Evolutionary conservation across 805 yeast genomes (phyloP).

Genomic region (Saitoella complicata): DNA sequence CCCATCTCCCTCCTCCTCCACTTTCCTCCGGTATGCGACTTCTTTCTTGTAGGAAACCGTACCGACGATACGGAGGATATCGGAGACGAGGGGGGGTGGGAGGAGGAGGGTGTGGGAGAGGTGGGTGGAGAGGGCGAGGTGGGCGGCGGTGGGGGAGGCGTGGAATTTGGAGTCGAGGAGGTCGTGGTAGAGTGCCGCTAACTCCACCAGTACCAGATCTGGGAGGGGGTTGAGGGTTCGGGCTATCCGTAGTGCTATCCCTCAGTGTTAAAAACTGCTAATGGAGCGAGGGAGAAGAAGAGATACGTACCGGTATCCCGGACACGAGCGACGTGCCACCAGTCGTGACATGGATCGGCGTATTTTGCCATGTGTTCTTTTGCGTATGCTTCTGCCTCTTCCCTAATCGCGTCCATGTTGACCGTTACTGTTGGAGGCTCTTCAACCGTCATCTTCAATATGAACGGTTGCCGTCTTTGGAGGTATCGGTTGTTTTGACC

Average conservation of each 20-base stretch:
- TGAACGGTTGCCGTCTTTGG: too few species aligned
- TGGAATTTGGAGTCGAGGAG: slow-evolving; percentile 20
- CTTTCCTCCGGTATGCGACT: slow-evolving; percentile 5
- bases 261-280: background rate
- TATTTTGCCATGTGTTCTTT: too few species aligned
- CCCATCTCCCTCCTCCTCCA: slow-evolving; percentile 3
- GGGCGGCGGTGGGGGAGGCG: slow-evolving; percentile 3
- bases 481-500: too few species aligned
- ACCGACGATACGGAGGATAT: slow-evolving; percentile 15
- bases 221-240: slow-evolving; percentile 5
- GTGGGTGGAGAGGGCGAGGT: slow-evolving; percentile 6
- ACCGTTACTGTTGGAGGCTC: too few species aligned
- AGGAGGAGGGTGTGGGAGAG: slow-evolving; percentile 10
- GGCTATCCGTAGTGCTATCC: slow-evolving; percentile 17
- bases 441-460: too few species aligned
- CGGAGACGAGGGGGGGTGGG: slow-evolving; percentile 10
- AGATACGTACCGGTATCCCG: slow-evolving; percentile 1
- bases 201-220: slow-evolving; percentile 17
- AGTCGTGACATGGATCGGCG: slow-evolving; percentile 21
- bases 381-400: too few species aligned
- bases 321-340: slow-evolving; percentile 19
- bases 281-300: background rate
- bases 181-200: slow-evolving; percentile 22
- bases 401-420: too few species aligned
- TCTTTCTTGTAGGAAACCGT: slow-evolving; percentile 17